Conservation (phyloP, 495 filamentous ascomycete genomes). For the Amphirosellinia nigrospora region DNA sequence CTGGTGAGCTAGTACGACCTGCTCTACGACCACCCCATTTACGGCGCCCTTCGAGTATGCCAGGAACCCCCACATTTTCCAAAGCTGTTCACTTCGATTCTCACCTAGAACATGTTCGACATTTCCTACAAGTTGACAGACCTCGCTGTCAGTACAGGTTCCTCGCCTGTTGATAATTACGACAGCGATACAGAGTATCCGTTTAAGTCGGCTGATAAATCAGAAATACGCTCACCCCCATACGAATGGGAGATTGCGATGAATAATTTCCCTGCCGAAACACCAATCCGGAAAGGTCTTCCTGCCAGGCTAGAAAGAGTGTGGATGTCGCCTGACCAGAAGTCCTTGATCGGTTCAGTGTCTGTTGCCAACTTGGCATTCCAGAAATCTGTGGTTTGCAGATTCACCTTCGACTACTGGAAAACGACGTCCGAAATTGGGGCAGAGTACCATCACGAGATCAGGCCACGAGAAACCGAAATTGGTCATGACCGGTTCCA, state of each 20-base stretch:
- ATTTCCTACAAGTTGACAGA: constrained; percentile 91
- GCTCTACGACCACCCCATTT: constrained; percentile 79
- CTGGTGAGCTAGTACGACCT: constrained; percentile 92
- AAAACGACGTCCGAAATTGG: constrained; percentile 94
- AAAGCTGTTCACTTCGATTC: constrained; percentile 97
- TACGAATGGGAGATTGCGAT: constrained; percentile 89
- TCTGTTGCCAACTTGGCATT: constrained; percentile 89
- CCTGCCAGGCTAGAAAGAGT: constrained; percentile 82
- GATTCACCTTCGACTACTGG: constrained; percentile 98
- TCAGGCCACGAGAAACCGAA: constrained; percentile 67
- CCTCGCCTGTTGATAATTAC: constrained; percentile 90
- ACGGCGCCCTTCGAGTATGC: constrained; percentile 92
- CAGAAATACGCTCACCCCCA: constrained; percentile 49
- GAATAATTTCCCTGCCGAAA: constrained; percentile 79
- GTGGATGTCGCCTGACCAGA: constrained; percentile 85
- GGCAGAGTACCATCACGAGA: constrained; percentile 84
- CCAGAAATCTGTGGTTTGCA: constrained; percentile 83
- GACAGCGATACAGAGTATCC: constrained; percentile 87
- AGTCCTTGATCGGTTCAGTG: constrained; percentile 79
- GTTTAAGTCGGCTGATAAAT: constrained; percentile 66
- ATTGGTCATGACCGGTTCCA: constrained; percentile 85
- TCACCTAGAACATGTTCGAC: constrained; percentile 89
- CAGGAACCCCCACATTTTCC: constrained; percentile 91
- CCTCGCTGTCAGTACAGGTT: constrained; percentile 93
- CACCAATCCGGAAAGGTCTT: constrained; percentile 62